These are phyloP conservation scores for Coniochaeta hoffmannii DNA, from an alignment of 2,329 filamentous ascomycete genomes.

Conservation along the genomic window DNA sequence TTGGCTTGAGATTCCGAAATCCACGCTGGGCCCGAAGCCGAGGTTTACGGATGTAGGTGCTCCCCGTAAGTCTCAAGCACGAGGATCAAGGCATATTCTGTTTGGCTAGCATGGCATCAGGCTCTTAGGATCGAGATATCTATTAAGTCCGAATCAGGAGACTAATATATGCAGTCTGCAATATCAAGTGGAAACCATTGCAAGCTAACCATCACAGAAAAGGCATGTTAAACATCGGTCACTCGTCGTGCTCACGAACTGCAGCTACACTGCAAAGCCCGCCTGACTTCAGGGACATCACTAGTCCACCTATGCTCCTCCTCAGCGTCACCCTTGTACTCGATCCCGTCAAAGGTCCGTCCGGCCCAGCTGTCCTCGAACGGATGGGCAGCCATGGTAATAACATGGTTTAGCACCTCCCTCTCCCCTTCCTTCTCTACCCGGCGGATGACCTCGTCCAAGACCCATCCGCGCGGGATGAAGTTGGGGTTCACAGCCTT, in stretches of 20 bases:
- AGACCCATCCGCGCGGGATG: slow-evolving; percentile 79
- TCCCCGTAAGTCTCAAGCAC: too few relatives aligned
- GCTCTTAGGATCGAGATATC: too few relatives aligned
- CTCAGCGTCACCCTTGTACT: slow-evolving; percentile 51
- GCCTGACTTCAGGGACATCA: slow-evolving; percentile 70
- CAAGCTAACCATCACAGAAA: too few relatives aligned
- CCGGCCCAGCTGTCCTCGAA: slow-evolving; percentile 73
- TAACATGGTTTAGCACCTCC: slow-evolving; percentile 67
- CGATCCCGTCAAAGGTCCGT: slow-evolving; percentile 35
- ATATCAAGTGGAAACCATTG: not conserved
- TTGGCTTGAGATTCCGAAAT: too few relatives aligned
- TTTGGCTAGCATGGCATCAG: too few relatives aligned
- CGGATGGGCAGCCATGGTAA: slow-evolving; percentile 77
- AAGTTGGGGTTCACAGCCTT: slow-evolving; percentile 89
- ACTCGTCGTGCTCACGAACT: slow-evolving; percentile 55
- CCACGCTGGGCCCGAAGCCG: too few relatives aligned
- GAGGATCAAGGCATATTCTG: too few relatives aligned
- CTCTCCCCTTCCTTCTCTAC: slow-evolving; percentile 81
- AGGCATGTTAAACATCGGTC: too few relatives aligned
- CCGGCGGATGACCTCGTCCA: slow-evolving; percentile 85
- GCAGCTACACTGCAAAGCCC: slow-evolving; percentile 91
- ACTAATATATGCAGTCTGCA: too few relatives aligned
- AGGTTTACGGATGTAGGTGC: too few relatives aligned
- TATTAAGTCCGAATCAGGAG: too few relatives aligned
- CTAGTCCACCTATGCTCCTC: slow-evolving; percentile 80